Percentiles rank a stretch among this genome's conserved stretches.
phyloP scores from a whole-genome alignment of 2,329 filamentous ascomycete species.

The Monilinia fructigena region DNA sequence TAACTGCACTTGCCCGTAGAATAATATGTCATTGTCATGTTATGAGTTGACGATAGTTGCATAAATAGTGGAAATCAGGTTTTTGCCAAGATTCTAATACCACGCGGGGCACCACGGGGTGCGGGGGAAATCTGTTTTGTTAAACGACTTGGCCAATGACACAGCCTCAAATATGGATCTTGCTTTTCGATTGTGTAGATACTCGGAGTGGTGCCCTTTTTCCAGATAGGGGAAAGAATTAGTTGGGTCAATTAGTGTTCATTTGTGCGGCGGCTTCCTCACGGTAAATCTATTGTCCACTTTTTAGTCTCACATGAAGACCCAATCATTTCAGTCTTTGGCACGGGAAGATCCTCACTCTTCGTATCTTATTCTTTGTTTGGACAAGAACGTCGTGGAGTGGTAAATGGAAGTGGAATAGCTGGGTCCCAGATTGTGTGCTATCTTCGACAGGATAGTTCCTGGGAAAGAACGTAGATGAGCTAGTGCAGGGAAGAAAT shows the following conservation, averaged over 20 bases:
- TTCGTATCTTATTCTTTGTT: neutral
- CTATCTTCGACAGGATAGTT: neutral
- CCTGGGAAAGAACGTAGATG: neutral
- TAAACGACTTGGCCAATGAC: neutral
- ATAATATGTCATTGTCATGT: neutral
- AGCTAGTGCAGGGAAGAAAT: neutral
- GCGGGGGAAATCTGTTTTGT: neutral
- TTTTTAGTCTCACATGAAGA: neutral
- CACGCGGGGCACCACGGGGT: constrained; percentile 17
- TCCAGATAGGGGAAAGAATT: neutral
- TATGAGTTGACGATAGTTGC: neutral
- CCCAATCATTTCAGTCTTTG: neutral
- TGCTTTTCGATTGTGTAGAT: neutral
- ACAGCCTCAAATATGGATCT: constrained; percentile 11
- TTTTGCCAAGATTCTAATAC: neutral
- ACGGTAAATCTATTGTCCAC: neutral
- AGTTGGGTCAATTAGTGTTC: neutral
- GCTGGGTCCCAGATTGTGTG: neutral
- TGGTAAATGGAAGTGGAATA: neutral
- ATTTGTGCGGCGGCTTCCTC: constrained; percentile 4
- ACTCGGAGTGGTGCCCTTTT: neutral
- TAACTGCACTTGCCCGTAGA: neutral
- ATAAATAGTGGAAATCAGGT: neutral
- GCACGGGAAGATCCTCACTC: neutral
- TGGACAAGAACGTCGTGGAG: neutral